phyloP scores from a whole-genome alignment of 1,284 basidiomycete genomes.

The Ceratobasidium sp. region DNA sequence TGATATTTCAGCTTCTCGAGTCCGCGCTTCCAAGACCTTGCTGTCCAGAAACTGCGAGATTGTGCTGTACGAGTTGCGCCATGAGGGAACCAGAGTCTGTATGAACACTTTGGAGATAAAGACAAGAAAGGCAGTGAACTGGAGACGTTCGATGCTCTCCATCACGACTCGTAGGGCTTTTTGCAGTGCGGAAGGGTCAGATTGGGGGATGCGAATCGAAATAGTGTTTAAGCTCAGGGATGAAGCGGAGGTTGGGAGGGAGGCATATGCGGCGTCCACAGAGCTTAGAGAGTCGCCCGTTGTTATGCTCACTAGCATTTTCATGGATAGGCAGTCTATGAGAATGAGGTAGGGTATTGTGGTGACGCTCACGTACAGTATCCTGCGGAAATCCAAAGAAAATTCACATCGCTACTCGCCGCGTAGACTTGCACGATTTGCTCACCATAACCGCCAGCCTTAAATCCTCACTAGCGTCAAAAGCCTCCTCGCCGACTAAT shows the following conservation, averaged over 20 bases:
- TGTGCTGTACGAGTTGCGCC: slow-evolving; percentile 10
- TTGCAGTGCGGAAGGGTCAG: not conserved
- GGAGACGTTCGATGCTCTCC: not conserved
- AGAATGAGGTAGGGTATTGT: not conserved
- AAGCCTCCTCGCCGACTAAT: slow-evolving; percentile 11
- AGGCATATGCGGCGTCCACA: slow-evolving; percentile 2
- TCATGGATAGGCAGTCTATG: not conserved
- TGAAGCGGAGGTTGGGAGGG: slow-evolving; percentile 6
- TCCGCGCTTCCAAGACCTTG: no score
- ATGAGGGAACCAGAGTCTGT: slow-evolving; percentile 1
- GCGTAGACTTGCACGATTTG: not conserved
- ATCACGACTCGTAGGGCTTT: slow-evolving; percentile 1
- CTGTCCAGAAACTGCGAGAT: no score
- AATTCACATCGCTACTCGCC: not conserved
- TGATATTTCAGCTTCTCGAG: no score
- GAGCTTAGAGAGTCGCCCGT: not conserved
- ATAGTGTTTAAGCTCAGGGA: not conserved
- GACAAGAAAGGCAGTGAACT: not conserved
- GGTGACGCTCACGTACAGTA: slow-evolving; percentile 1
- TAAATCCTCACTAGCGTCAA: slow-evolving; percentile 18
- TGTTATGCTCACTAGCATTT: slow-evolving; percentile 7
- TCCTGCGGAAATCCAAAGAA: slow-evolving; percentile 4
- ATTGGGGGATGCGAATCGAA: not conserved
- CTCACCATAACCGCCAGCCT: slow-evolving; percentile 31
- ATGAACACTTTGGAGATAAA: slow-evolving; percentile 7